phyloP scores from a whole-genome alignment of 2,329 filamentous ascomycete genomes.

The Lomentospora prolificans region DNA sequence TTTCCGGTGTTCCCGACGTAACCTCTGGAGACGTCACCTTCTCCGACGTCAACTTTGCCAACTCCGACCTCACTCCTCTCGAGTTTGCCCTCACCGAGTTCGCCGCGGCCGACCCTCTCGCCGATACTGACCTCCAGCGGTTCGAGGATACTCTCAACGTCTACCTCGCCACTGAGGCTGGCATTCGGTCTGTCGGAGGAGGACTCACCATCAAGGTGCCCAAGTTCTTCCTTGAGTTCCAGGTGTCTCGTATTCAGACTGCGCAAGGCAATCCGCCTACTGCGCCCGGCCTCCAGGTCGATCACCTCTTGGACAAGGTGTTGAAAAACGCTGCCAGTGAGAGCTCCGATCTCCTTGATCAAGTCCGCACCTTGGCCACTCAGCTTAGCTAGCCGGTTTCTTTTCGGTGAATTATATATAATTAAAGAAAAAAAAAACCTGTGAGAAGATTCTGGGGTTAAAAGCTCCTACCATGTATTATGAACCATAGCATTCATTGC shows the following conservation, averaged over 20 bases:
- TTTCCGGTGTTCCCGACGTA: slow-evolving; percentile 46
- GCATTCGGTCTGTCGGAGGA: slow-evolving; percentile 42
- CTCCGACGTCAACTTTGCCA: slow-evolving; percentile 46
- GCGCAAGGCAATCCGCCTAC: slow-evolving; percentile 46
- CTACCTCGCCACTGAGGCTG: slow-evolving; percentile 51
- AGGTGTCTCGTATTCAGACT: slow-evolving; percentile 48
- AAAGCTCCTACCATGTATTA: too few relatives aligned
- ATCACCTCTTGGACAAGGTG: slow-evolving; percentile 49
- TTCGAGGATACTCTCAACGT: slow-evolving; percentile 46
- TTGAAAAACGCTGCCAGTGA: slow-evolving; percentile 43
- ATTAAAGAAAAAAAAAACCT: too few relatives aligned
- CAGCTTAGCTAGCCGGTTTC: not conserved
- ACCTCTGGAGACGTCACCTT: slow-evolving; percentile 39
- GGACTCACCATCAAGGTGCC: slow-evolving; percentile 48
- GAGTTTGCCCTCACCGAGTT: slow-evolving; percentile 45
- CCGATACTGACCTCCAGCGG: slow-evolving; percentile 34
- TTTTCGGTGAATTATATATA: too few relatives aligned
- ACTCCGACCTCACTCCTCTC: slow-evolving; percentile 36
- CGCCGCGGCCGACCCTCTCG: slow-evolving; percentile 38
- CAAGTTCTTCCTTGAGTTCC: slow-evolving; percentile 53
- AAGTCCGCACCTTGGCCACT: slow-evolving; percentile 34
- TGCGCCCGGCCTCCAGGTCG: slow-evolving; percentile 41
- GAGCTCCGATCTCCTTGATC: slow-evolving; percentile 35
- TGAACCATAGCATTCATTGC: too few relatives aligned
- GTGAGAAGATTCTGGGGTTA: too few relatives aligned